phyloP scores from a whole-genome alignment of 1,284 basidiomycete genomes.

The Neolentinus lepideus region DNA sequence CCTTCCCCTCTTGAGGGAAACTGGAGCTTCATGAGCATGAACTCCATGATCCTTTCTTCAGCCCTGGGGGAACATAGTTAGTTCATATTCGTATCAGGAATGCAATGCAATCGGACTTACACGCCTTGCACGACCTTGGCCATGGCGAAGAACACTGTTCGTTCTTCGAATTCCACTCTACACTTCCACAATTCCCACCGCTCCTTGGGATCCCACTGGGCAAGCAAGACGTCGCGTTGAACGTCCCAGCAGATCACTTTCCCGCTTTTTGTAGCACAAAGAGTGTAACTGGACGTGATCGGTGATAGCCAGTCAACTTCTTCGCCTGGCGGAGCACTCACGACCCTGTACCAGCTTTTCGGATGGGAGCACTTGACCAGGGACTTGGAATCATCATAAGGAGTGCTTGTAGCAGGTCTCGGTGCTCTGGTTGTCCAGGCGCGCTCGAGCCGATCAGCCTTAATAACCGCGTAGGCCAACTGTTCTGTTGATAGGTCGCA shows the following conservation, averaged over 20 bases:
- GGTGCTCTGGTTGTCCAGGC: conserved; percentile 57
- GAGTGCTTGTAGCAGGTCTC: conserved; percentile 27
- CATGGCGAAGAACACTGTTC: conserved; percentile 69
- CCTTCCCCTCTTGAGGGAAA: conserved; percentile 17
- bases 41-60: conserved; percentile 26
- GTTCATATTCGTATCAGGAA: not conserved
- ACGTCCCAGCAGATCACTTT: conserved; percentile 76
- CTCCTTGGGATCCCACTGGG: conserved; percentile 59
- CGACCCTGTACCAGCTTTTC: conserved; percentile 50
- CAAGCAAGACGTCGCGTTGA: conserved; percentile 45
- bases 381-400: conserved; percentile 6
- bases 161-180: conserved; percentile 63
- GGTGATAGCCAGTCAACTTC: conserved; percentile 71
- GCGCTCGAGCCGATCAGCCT: conserved; percentile 50
- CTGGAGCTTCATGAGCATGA: conserved; percentile 26
- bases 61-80: conserved; percentile 10
- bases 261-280: conserved; percentile 66
- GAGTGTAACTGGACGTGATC: conserved; percentile 64
- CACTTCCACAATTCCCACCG: conserved; percentile 74
- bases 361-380: not conserved
- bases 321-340: conserved; percentile 54
- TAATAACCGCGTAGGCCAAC: conserved; percentile 53
- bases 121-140: conserved; percentile 47
- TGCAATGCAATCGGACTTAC: conserved; percentile 28
- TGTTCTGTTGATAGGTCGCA: conserved; percentile 52